These are phyloP conservation scores for Leucoagaricus sp. DNA, from an alignment of 1,284 basidiomycete genomes.

Conservation along the genomic window DNA sequence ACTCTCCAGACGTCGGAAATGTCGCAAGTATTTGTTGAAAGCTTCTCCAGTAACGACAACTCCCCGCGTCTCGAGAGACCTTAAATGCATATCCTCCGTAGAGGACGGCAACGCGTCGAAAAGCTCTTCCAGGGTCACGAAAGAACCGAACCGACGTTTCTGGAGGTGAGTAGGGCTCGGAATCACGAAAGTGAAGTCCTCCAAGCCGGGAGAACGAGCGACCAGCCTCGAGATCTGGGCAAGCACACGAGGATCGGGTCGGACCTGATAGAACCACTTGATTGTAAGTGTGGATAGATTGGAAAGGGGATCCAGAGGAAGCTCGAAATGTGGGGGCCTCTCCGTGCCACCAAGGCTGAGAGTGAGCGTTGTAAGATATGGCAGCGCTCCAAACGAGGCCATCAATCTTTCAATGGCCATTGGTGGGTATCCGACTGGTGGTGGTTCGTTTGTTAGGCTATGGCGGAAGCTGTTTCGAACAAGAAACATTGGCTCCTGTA, in stretches of 20 bases:
- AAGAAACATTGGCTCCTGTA: no score
- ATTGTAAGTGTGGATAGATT: not conserved
- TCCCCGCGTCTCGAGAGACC: not conserved
- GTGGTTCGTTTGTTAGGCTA: no score
- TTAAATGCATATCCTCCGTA: not conserved
- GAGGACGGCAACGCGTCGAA: not conserved
- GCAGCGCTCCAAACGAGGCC: no score
- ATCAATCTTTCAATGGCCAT: no score
- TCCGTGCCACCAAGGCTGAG: no score
- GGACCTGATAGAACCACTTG: not conserved
- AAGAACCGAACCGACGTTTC: not conserved
- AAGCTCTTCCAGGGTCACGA: not conserved
- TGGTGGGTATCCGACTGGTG: no score
- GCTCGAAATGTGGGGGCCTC: no score
- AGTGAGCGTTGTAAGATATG: no score
- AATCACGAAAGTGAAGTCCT: not conserved
- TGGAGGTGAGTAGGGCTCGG: not conserved
- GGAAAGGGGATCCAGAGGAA: not conserved
- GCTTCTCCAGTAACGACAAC: not conserved
- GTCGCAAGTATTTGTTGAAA: not conserved
- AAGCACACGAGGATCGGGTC: not conserved
- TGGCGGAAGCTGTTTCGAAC: no score
- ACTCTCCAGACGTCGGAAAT: not conserved
- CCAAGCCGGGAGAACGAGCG: not conserved
- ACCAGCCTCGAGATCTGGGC: not conserved